Base-by-base conservation (phyloP, 768 basidiomycete species). In the Podaxis sp. region DNA sequence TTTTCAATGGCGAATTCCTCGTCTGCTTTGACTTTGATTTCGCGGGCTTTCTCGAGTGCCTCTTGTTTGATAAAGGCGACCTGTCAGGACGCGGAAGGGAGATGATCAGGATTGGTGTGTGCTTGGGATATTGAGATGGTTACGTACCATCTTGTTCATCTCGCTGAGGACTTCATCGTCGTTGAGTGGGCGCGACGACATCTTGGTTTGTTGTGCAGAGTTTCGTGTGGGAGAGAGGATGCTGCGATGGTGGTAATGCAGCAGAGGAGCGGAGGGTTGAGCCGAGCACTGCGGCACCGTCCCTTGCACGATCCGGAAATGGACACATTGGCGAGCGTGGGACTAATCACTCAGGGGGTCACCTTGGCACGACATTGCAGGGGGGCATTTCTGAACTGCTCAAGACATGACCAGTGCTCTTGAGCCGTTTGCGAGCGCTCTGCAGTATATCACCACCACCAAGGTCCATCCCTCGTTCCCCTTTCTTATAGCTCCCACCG, bases 1-100 rank as follows among this genome's bases (percentile, higher is more conserved):
- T 99, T 99, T 75, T 99, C 97, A 67, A 99, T 99, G 20, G 96
- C 91, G 72, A 99, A 99, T 78, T 99, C 96, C 75, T 99, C 96
- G 65, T 99, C 95, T 0, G 97, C 96, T 76, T 99, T 99, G 64
- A 98, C 94, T 66, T 85, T 89, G 65, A 99, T 95, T 78, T 99
- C 97, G 7, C 97, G 82, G 0, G 95, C 96, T 78, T 99, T 99
- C 81, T 99, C 96, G 66, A 93, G 76, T 3, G 96, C 96, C 77
- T 99, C 97, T 73, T 99, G 97, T 78, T 93, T 96, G 84, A 99
- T 99, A 82, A 98, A 98, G 58, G 94, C 89, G 52, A 96, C 93
- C 96, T 96, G 73, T 36, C 63, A 62, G 48, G 33, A 33, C 8
- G 33, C 33, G 30, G 36, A 44, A 41, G 56, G 56, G 28, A 36